Percentiles rank a stretch among this genome's conserved stretches.
phyloP scores from a whole-genome alignment of 176 grass and related monocot genomes.

The Tuctoria greenei region DNA sequence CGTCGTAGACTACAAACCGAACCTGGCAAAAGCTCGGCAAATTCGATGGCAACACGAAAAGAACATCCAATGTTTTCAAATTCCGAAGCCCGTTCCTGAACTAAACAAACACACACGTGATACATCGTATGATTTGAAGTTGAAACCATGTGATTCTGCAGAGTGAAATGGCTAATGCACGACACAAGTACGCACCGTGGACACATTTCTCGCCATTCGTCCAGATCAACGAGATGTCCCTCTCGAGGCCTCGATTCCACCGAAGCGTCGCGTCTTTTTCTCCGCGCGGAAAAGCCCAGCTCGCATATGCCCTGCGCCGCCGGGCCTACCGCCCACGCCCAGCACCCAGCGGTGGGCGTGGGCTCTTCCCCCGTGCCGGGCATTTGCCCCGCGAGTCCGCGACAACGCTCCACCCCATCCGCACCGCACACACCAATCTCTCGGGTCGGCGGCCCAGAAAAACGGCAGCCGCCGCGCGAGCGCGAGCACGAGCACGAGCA shows the following conservation, averaged over 20 bases:
- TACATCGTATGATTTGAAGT: neutral
- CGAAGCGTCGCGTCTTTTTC: conserved; percentile 20
- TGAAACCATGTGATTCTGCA: neutral
- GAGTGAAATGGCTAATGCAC: neutral
- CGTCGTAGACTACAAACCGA: too few species aligned
- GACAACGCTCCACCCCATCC: conserved; percentile 29
- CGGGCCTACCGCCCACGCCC: neutral
- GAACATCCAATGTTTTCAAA: too few species aligned
- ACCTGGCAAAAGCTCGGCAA: too few species aligned
- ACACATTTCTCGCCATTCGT: neutral
- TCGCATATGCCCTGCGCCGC: neutral
- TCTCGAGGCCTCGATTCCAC: conserved; percentile 14
- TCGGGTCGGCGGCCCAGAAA: conserved; percentile 27
- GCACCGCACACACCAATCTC: conserved; percentile 45
- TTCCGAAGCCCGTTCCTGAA: too few species aligned
- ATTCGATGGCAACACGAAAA: neutral
- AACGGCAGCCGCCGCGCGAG: conserved; percentile 23
- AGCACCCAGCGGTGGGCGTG: neutral
- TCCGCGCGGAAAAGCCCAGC: neutral
- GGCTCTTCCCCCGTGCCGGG: neutral
- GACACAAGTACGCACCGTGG: neutral
- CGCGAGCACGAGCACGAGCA: too few species aligned
- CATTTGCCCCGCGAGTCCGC: neutral
- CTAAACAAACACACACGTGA: too few species aligned
- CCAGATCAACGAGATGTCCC: neutral